Evolutionary conservation across 1,284 basidiomycete species (phyloP).

Genomic region (Neolentinus lepideus): DNA sequence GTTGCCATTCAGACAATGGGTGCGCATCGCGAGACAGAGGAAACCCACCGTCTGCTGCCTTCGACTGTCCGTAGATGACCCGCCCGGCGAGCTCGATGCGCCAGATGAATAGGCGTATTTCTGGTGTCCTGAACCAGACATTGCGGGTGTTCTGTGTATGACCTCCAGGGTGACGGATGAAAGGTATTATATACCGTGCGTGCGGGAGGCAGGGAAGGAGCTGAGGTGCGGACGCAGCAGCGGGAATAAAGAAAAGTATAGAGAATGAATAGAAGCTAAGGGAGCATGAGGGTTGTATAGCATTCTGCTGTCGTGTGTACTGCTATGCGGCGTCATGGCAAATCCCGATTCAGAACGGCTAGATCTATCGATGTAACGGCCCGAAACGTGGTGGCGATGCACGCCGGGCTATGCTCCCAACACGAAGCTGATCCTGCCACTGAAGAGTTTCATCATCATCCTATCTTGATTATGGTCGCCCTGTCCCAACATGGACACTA

Average conservation of each 20-base stretch:
- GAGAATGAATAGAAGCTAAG: background rate
- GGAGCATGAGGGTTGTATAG: background rate
- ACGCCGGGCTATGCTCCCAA: background rate
- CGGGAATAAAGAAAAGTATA: background rate
- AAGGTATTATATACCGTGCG: background rate
- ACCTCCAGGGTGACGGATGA: background rate
- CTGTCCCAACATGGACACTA: no score
- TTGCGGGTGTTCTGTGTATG: background rate
- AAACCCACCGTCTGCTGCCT: slow-evolving; percentile 6
- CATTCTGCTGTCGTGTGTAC: background rate
- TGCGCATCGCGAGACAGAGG: background rate
- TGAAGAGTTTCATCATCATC: no score
- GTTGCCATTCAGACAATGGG: background rate
- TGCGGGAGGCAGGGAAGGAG: background rate
- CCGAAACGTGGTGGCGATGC: background rate
- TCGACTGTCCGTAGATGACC: background rate
- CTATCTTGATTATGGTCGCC: no score
- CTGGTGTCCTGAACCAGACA: background rate
- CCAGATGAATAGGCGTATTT: background rate
- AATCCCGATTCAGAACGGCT: background rate
- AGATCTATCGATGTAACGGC: background rate
- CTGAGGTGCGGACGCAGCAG: background rate
- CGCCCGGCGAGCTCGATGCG: background rate
- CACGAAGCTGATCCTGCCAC: background rate
- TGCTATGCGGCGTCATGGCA: slow-evolving; percentile 1